phyloP scores from a whole-genome alignment of 2,329 filamentous ascomycete genomes.

The Dactylellina cionopaga region DNA sequence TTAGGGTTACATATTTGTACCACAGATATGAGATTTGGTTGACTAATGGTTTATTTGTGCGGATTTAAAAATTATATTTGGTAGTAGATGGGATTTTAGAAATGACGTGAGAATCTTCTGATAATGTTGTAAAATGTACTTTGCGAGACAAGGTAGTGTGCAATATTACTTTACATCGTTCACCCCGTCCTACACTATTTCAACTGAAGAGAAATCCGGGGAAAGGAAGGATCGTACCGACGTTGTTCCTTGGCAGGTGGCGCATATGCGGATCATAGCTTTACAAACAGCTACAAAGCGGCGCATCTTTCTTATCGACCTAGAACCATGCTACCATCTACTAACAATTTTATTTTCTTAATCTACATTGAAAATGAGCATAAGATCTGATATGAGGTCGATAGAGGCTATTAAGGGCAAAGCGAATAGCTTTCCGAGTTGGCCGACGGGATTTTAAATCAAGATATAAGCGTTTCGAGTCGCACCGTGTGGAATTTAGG shows the following conservation, averaged over 20 bases:
- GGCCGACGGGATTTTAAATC: conserved; percentile 42
- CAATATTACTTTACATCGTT: no score
- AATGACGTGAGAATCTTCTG: no score
- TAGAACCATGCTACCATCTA: not conserved
- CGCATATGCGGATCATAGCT: conserved; percentile 8
- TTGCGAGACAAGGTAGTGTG: no score
- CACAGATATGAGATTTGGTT: no score
- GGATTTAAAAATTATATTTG: no score
- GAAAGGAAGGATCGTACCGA: conserved; percentile 17
- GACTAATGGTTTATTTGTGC: no score
- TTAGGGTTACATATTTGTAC: not conserved
- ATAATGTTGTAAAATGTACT: no score
- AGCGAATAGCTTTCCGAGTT: conserved; percentile 31
- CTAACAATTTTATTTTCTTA: no score
- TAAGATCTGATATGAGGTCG: no score
- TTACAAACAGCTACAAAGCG: not conserved
- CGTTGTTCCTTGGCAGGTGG: conserved; percentile 11
- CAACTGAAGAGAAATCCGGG: conserved; percentile 39
- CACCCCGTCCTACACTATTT: conserved; percentile 6
- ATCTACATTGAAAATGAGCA: no score
- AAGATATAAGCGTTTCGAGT: conserved; percentile 34
- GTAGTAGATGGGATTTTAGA: no score
- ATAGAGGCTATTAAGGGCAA: conserved; percentile 28
- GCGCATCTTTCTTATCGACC: not conserved
- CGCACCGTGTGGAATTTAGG: conserved; percentile 21